Percentiles rank a stretch among this genome's conserved stretches.
Conservation (phyloP, 1,284 basidiomycete species). For the Ustilago shanxiensis region DNA sequence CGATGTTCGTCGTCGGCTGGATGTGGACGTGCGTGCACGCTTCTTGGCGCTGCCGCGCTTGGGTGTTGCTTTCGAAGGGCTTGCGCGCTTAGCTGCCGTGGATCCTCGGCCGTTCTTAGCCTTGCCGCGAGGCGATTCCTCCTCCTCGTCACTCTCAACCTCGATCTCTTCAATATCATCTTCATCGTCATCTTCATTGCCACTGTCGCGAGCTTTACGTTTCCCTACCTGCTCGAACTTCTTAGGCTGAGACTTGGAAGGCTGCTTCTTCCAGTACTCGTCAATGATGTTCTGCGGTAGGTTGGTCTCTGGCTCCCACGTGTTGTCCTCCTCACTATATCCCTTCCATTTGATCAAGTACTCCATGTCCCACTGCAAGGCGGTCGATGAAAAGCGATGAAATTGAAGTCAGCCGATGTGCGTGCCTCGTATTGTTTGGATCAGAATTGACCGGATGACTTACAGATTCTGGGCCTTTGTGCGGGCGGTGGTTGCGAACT, state of each 20-base stretch:
- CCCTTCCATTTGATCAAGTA: conserved; percentile 59
- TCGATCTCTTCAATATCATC: conserved; percentile 29
- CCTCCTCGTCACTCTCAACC: conserved; percentile 12
- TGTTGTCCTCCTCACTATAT: conserved; percentile 43
- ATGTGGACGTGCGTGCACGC: conserved; percentile 12
- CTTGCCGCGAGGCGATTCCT: conserved; percentile 5
- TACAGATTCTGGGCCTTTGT: conserved; percentile 24
- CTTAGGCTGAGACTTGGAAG: conserved; percentile 45
- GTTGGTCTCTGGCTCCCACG: conserved; percentile 56
- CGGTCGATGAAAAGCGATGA: not conserved
- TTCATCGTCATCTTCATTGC: conserved; percentile 23
- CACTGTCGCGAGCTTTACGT: conserved; percentile 16
- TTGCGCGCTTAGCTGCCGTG: conserved; percentile 6
- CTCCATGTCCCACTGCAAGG: conserved; percentile 26
- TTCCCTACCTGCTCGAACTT: conserved; percentile 35
- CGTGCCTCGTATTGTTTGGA: not conserved
- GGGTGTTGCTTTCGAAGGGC: conserved; percentile 5
- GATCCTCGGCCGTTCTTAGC: conserved; percentile 14
- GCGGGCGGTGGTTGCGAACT: conserved; percentile 30
- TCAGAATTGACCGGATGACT: not conserved
- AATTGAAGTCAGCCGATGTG: not conserved
- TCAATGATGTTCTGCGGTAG: conserved; percentile 20
- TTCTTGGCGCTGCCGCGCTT: conserved; percentile 16
- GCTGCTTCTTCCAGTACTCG: conserved; percentile 51
- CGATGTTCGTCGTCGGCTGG: conserved; percentile 10